Percentiles rank a stretch among this genome's conserved stretches.
These are phyloP conservation scores for Populus simonii DNA, from an alignment of 345 rosid genomes.

Conservation along the genomic window DNA sequence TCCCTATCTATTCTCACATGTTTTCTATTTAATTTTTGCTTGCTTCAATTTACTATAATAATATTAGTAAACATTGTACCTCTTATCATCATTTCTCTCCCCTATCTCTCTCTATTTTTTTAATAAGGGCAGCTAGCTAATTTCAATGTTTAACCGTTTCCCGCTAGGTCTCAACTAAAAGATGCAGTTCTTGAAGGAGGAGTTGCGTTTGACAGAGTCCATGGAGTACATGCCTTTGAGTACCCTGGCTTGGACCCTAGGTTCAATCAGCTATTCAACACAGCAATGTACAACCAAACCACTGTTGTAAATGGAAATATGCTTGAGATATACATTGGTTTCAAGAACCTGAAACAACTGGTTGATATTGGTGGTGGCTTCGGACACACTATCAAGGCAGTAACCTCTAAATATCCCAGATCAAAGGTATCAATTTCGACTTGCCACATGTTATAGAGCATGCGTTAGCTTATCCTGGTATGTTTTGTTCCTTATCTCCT, in stretches of 20 bases:
- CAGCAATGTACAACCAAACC: conserved; percentile 8
- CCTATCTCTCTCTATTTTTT: too few relatives aligned
- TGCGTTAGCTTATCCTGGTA: neutral
- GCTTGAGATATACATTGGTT: neutral
- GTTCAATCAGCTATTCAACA: neutral
- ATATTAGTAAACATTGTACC: too few relatives aligned
- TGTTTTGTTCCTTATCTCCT: neutral
- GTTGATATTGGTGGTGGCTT: conserved; percentile 12
- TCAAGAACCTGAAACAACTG: neutral
- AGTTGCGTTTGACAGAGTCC: too few relatives aligned
- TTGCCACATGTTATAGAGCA: conserved; percentile 10
- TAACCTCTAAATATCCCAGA: conserved; percentile 8
- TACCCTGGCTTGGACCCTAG: neutral
- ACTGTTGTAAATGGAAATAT: neutral
- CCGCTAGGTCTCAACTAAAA: too few relatives aligned
- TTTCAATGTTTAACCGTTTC: too few relatives aligned
- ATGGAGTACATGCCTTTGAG: neutral
- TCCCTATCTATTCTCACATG: too few relatives aligned
- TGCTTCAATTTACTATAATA: too few relatives aligned
- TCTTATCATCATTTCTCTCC: too few relatives aligned
- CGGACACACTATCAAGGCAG: neutral
- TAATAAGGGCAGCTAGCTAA: too few relatives aligned
- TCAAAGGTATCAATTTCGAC: conserved; percentile 10
- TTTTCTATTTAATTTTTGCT: too few relatives aligned
- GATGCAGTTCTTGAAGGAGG: too few relatives aligned